Evolutionary conservation across 306 rosid species (phyloP).

Genomic region (Cercis canadensis): DNA sequence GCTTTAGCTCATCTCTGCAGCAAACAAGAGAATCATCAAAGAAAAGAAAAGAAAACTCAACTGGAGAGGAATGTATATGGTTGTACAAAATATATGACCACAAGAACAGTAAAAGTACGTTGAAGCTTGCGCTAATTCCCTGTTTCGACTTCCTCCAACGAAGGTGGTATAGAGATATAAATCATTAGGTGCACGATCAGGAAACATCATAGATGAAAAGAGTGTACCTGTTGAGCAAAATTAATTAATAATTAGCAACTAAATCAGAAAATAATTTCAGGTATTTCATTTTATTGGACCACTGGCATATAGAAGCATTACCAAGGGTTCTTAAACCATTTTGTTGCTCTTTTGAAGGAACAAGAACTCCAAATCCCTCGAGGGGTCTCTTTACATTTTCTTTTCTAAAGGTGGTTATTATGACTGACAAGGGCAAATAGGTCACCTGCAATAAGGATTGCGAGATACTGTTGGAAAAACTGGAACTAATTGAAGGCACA

Average conservation of each 20-base stretch:
- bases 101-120: slow-evolving; percentile 52
- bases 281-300: slow-evolving; percentile 26
- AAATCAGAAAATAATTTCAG: slow-evolving; percentile 16
- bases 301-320: slow-evolving; percentile 49
- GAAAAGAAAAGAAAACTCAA: slow-evolving; percentile 23
- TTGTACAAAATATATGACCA: slow-evolving; percentile 18
- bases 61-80: neutral
- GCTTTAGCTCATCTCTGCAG: slow-evolving; percentile 71
- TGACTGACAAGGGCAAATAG: slow-evolving; percentile 81
- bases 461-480: slow-evolving; percentile 26
- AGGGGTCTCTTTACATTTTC: slow-evolving; percentile 85
- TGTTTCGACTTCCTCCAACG: slow-evolving; percentile 82
- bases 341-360: slow-evolving; percentile 84
- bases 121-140: slow-evolving; percentile 78
- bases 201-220: slow-evolving; percentile 95
- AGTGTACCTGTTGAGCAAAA: slow-evolving; percentile 74
- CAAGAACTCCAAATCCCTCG: slow-evolving; percentile 96
- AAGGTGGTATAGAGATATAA: slow-evolving; percentile 83
- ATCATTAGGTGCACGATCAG: slow-evolving; percentile 88
- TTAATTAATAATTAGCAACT: slow-evolving; percentile 4
- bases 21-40: slow-evolving; percentile 32
- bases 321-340: slow-evolving; percentile 89
- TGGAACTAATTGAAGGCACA: slow-evolving; percentile 26
- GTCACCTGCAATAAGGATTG: slow-evolving; percentile 63
- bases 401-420: slow-evolving; percentile 80